These are phyloP conservation scores for Talaromyces nanjingensis DNA, from an alignment of 495 filamentous ascomycete genomes.

Conservation along the genomic window DNA sequence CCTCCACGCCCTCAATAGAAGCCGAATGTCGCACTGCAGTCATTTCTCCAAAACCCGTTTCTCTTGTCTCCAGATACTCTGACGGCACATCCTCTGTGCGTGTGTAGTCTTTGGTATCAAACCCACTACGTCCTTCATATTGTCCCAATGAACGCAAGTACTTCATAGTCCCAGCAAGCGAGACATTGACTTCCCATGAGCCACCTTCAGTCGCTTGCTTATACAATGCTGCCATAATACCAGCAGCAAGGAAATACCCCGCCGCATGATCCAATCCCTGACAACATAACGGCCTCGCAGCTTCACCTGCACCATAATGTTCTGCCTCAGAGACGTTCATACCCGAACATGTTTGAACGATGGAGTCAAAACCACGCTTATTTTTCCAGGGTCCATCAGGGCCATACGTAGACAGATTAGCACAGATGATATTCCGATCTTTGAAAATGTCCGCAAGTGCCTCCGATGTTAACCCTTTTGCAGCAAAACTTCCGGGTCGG, in stretches of 20 bases:
- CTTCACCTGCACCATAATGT: constrained; percentile 51
- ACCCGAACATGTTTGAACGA: constrained; percentile 43
- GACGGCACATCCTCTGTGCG: constrained; percentile 12
- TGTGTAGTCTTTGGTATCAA: constrained; percentile 12
- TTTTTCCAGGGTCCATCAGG: constrained; percentile 19
- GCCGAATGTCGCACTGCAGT: constrained; percentile 17
- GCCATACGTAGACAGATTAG: constrained; percentile 58
- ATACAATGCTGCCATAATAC: constrained; percentile 47
- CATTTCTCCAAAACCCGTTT: constrained; percentile 19
- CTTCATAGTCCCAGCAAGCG: constrained; percentile 25
- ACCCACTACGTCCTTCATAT: constrained; percentile 14
- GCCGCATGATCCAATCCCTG: constrained; percentile 56
- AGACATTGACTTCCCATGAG: constrained; percentile 49
- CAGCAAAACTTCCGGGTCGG: constrained; percentile 47
- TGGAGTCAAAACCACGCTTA: constrained; percentile 35
- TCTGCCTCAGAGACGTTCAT: constrained; percentile 38
- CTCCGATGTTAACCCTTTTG: constrained; percentile 41
- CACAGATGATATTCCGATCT: constrained; percentile 49
- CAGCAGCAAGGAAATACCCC: constrained; percentile 47
- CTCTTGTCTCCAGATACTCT: constrained; percentile 15
- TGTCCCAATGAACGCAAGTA: constrained; percentile 21
- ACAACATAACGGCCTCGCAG: constrained; percentile 53
- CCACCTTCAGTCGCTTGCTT: constrained; percentile 48
- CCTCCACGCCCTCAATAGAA: constrained; percentile 16
- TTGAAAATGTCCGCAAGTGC: constrained; percentile 29